phyloP scores from a whole-genome alignment of 257 asterid genomes.

The Plantago ovata region DNA sequence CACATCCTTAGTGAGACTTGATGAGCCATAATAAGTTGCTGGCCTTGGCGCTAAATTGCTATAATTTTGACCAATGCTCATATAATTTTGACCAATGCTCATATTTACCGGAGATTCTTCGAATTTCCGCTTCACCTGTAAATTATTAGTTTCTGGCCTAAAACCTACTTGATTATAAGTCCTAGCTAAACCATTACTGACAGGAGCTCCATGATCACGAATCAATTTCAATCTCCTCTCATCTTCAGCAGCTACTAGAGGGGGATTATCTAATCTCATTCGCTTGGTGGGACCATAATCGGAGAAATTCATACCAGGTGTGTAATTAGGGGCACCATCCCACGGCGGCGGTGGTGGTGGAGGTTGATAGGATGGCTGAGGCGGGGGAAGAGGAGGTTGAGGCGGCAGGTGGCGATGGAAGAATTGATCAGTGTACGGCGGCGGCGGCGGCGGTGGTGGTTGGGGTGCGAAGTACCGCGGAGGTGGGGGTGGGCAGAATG shows the following conservation, averaged over 20 bases:
- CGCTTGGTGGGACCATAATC: constrained; percentile 40
- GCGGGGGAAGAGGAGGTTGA: constrained; percentile 31
- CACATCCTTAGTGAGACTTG: constrained; percentile 22
- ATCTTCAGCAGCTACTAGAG: constrained; percentile 36
- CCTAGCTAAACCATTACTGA: constrained; percentile 21
- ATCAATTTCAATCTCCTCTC: constrained; percentile 75
- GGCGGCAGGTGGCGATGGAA: constrained; percentile 37
- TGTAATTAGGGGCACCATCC: constrained; percentile 29
- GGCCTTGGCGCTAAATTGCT: constrained; percentile 28
- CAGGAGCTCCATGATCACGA: constrained; percentile 63
- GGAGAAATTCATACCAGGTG: constrained; percentile 31
- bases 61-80: constrained; percentile 18
- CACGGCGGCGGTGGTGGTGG: constrained; percentile 30
- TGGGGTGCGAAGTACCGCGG: constrained; percentile 35
- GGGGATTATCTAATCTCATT: constrained; percentile 42
- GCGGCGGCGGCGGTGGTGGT: constrained; percentile 33
- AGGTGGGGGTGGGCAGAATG: constrained; percentile 58
- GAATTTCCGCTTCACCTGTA: constrained; percentile 19
- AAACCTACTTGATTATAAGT: constrained; percentile 5
- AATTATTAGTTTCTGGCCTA: constrained; percentile 15
- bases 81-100: constrained; percentile 17
- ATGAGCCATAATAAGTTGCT: constrained; percentile 25
- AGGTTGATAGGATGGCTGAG: constrained; percentile 38
- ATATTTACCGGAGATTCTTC: constrained; percentile 21
- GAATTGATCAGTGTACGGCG: constrained; percentile 24